Percentiles rank a stretch among this genome's conserved stretches.
These are phyloP conservation scores for Tetragonia tetragonoides DNA, from an alignment of 148 eudicot genomes.

Conservation along the genomic window DNA sequence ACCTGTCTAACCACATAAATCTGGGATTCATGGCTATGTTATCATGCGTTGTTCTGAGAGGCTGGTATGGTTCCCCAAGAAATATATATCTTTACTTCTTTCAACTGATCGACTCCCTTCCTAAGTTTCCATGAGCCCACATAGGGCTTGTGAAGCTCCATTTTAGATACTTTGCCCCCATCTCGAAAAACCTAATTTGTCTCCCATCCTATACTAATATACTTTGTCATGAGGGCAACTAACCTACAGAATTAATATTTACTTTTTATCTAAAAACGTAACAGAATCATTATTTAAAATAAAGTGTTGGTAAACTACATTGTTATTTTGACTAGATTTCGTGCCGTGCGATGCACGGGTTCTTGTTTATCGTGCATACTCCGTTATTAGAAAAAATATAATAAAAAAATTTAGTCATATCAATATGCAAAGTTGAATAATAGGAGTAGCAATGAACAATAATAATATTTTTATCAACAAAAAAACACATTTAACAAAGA, in stretches of 20 bases:
- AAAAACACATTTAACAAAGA: too few relatives aligned
- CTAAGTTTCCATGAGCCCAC: not conserved
- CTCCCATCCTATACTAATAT: not conserved
- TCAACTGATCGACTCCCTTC: not conserved
- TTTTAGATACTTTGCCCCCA: too few relatives aligned
- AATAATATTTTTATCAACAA: too few relatives aligned
- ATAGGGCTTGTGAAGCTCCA: not conserved
- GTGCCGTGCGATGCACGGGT: too few relatives aligned
- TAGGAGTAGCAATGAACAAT: too few relatives aligned
- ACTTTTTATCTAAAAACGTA: not conserved
- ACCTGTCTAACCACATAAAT: too few relatives aligned
- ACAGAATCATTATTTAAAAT: not conserved
- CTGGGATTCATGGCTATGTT: not conserved
- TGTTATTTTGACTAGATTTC: not conserved
- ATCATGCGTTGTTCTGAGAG: not conserved
- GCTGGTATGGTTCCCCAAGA: not conserved
- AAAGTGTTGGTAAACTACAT: not conserved
- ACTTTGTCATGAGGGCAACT: not conserved
- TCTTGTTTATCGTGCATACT: too few relatives aligned
- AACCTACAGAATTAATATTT: too few relatives aligned
- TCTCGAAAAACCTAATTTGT: not conserved
- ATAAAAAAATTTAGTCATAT: too few relatives aligned
- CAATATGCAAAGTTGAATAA: too few relatives aligned
- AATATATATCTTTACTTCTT: not conserved
- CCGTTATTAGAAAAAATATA: too few relatives aligned